Base-by-base conservation (phyloP, 1,284 basidiomycete species). In the Tilletia caries region DNA sequence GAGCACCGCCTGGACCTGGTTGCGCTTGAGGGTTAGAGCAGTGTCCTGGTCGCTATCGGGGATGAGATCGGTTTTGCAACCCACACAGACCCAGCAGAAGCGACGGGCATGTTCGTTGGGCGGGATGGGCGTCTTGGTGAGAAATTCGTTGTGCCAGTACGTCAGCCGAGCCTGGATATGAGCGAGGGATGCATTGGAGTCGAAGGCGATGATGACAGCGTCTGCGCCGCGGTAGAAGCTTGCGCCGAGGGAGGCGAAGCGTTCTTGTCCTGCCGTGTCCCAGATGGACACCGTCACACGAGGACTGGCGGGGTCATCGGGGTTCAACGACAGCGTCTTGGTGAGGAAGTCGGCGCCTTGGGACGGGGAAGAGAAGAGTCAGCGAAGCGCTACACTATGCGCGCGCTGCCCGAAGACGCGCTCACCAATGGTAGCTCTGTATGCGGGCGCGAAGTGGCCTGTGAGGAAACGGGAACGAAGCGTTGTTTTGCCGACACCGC, bases 221-320 rank as follows among this genome's bases (percentile, higher is more conserved):
- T 80, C 79, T 1, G 79, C 77, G 32, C 79, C 79, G 4, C 79
- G 44, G 58, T 80, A 80, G 62, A 80, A 80, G 15, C 79, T 80
- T 3, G 72, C 69, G 0, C 80, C 79, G 20, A 83, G 67, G 27
- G 75, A 74, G 54, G 78, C 74, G 66, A 83, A 83, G 13, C 81
- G 71, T 46, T 83, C 79, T 68, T 80, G 79, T 0, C 79, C 79
- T 1, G 79, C 79, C 0, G 79, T 80, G 32, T 74, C 64, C 70
- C 70, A 71, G 13, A 69, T 44, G 27, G 44, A 62, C 50, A 71
- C 58, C 3, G 37, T 66, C 20, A 66, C 68, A 13, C 41, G 15
- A n/a, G 60, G 54, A 23, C 41, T 54, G 41, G 68, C 65, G 23
- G 58, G 33, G 18, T 58, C 44, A 18, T 50, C 62, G 64, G 72